Conservation (phyloP, 202 grass and related monocot species). For the Setaria italica region DNA sequence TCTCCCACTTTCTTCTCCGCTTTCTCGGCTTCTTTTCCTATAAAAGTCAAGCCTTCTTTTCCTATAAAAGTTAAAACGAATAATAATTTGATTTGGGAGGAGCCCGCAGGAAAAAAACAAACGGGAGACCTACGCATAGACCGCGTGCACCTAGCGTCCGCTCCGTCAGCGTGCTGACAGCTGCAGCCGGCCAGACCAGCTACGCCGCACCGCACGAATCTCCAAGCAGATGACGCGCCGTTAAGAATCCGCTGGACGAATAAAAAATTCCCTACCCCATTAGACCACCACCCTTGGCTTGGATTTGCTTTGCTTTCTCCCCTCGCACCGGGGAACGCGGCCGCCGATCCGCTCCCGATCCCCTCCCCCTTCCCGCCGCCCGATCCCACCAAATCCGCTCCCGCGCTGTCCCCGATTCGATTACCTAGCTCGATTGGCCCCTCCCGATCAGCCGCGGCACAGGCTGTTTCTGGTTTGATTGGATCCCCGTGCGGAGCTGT, state of each 20-base stretch:
- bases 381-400: constrained; percentile 33
- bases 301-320: neutral
- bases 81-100: too few relatives aligned
- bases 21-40: too few relatives aligned
- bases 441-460: neutral
- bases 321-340: constrained; percentile 41
- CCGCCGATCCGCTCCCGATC: constrained; percentile 42
- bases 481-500: neutral
- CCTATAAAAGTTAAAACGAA: too few relatives aligned
- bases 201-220: neutral
- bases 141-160: neutral
- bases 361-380: constrained; percentile 3
- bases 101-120: neutral
- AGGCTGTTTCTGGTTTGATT: neutral
- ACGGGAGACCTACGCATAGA: neutral
- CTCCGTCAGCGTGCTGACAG: too few relatives aligned
- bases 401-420: neutral
- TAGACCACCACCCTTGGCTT: constrained; percentile 5
- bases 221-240: neutral
- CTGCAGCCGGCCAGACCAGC: too few relatives aligned
- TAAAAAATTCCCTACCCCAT: constrained; percentile 9
- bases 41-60: too few relatives aligned
- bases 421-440: neutral
- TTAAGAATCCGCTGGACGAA: neutral
- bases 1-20: too few relatives aligned